These are phyloP conservation scores for Termitomyces sp. DNA, from an alignment of 1,284 basidiomycete species.

Conservation along the genomic window DNA sequence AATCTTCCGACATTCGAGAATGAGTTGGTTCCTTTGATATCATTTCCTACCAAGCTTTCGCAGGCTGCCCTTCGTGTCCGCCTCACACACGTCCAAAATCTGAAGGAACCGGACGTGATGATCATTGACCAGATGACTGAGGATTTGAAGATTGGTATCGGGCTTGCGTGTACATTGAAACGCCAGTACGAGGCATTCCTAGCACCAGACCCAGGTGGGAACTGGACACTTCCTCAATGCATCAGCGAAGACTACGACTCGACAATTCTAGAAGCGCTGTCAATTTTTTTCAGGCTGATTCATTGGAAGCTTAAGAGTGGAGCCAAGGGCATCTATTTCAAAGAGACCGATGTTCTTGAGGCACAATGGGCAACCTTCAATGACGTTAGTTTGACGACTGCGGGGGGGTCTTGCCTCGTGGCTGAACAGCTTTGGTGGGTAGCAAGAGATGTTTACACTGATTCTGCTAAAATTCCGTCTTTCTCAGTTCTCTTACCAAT, in stretches of 20 bases:
- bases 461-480: slow-evolving; percentile 1
- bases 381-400: slow-evolving; percentile 85
- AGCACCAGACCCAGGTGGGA: slow-evolving; percentile 77
- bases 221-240: slow-evolving; percentile 87
- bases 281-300: slow-evolving; percentile 90
- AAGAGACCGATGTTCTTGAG: slow-evolving; percentile 96
- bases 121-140: slow-evolving; percentile 96
- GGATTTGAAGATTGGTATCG: slow-evolving; percentile 89
- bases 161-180: slow-evolving; percentile 92
- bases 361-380: slow-evolving; percentile 96
- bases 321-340: slow-evolving; percentile 90
- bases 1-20: slow-evolving; percentile 90
- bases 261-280: slow-evolving; percentile 84
- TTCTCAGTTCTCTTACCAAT: slow-evolving; percentile 74
- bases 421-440: slow-evolving; percentile 90
- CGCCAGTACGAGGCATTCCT: slow-evolving; percentile 90
- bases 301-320: slow-evolving; percentile 95
- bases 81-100: slow-evolving; percentile 85
- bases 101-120: slow-evolving; percentile 84
- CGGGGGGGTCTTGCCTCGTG: slow-evolving; percentile 87
- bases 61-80: slow-evolving; percentile 89
- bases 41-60: slow-evolving; percentile 92
- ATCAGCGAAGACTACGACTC: slow-evolving; percentile 88
- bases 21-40: slow-evolving; percentile 90
- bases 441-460: neutral